phyloP scores from a whole-genome alignment of 208 protist genomes.

The Phytomonas serpens region DNA sequence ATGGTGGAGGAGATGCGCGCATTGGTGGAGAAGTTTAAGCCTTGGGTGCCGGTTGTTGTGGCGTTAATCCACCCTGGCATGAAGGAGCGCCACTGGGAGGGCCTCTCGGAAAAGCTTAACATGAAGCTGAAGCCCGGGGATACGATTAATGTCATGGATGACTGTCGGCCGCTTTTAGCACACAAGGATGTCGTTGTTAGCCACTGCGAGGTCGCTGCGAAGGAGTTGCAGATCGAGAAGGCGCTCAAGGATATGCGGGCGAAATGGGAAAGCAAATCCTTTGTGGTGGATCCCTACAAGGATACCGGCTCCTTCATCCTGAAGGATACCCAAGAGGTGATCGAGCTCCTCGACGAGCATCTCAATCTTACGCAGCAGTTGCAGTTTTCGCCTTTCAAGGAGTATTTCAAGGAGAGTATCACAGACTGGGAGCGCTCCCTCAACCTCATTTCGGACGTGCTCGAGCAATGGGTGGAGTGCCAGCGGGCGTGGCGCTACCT shows the following conservation, averaged over 20 bases:
- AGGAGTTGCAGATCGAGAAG: slow-evolving; percentile 96
- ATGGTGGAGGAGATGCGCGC: slow-evolving; percentile 86
- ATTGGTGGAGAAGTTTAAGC: slow-evolving; percentile 93
- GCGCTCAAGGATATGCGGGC: slow-evolving; percentile 93
- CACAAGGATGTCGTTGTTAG: slow-evolving; percentile 88
- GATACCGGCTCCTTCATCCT: slow-evolving; percentile 93
- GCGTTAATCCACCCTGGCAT: slow-evolving; percentile 95
- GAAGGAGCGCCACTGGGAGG: slow-evolving; percentile 94
- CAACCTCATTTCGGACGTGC: slow-evolving; percentile 88
- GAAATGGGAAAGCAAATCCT: slow-evolving; percentile 91
- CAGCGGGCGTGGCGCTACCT: slow-evolving; percentile 96
- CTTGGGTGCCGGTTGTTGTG: slow-evolving; percentile 91
- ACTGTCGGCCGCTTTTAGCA: slow-evolving; percentile 74
- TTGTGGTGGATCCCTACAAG: slow-evolving; percentile 91
- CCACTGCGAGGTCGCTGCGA: slow-evolving; percentile 93
- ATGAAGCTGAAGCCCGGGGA: slow-evolving; percentile 86
- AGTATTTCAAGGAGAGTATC: slow-evolving; percentile 92
- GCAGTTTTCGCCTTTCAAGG: slow-evolving; percentile 94
- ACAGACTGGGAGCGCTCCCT: slow-evolving; percentile 93
- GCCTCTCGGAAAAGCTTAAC: slow-evolving; percentile 80
- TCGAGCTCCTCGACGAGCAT: slow-evolving; percentile 94
- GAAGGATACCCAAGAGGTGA: slow-evolving; percentile 86
- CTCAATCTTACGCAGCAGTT: slow-evolving; percentile 95
- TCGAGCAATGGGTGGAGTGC: slow-evolving; percentile 96
- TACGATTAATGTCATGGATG: slow-evolving; percentile 79